Evolutionary conservation across 768 basidiomycete genomes (phyloP), one percentile per base, ranked within the genome.

Genomic region (Tylopilus balloui): DNA sequence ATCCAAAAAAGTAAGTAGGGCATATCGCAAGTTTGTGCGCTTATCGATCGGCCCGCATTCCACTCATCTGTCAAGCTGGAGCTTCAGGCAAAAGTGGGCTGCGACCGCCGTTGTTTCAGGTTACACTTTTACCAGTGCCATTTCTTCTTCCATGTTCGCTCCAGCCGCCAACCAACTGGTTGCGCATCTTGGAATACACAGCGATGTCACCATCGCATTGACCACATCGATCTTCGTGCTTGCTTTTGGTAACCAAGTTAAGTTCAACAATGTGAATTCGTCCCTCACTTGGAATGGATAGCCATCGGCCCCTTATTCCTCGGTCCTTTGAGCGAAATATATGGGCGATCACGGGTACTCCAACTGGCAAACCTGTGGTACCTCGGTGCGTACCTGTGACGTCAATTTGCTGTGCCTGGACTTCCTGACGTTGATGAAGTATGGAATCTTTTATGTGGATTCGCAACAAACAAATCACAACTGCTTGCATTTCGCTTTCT

Each of bases 91-190:
- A 56, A 87, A 84, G 72, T 86, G 84, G 86, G 76, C 72, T 0
- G 79, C 79, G 0, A 84, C 82, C 0, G 54, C 75, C n/a, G 73
- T 85, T 24, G 78, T 86, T 0, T 85, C 85, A 0, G 70, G 73
- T 0, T 88, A 84, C 60, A 83, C 85, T 0, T 83, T 86, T 59
- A 83, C 86, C 29, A 73, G 72, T 7, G 83, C 86, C 0, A 71
- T 88, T 0, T 80, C 86, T 0, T 90, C 88, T 4, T 78, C 85
- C 4, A 87, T 87, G 80, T 70, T 88, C 1, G 82, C 88, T 0
- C 86, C 86, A 0, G 86, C 86, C 0, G 69, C 73, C 0, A 51
- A 54, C 4, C 73, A 79, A 45, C 56, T 90, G 0, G 81, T 72
- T 3, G 49, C 61, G 3, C 64, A 79, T 17, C 82, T 89, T 52